Evolutionary conservation across 345 rosid genomes (phyloP), one percentile per base, ranked within the genome.

Genomic region (Trapa incisa): DNA sequence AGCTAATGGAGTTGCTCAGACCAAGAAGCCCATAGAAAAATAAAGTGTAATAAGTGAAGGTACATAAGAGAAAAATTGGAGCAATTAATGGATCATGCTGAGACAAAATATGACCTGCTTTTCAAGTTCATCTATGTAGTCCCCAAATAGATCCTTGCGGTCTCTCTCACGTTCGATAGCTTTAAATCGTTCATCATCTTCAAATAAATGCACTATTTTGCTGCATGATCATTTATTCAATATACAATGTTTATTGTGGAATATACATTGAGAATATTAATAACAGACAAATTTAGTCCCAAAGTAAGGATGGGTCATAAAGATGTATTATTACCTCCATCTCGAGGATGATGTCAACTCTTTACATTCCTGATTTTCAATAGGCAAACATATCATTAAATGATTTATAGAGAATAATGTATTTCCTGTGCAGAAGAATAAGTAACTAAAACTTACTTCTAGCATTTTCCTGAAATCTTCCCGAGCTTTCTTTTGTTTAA

Each of bases 151-250:
- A 72, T 89, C 92, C 82, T 75, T 89, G 66, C 99, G 92, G 38
- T 94, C 99, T 75, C 84, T 87, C 73, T 91, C 99, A 70, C 96
- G 80, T 62, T 91, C 97, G 71, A 94, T 74, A 68, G 86, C 95
- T 85, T 87, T 85, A 67, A 86, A 94, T 61, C 95, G 89, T 53
- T 89, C 93, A 71, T 91, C 95, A 69, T 86, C 81, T 79, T 91
- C 95, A 78, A 94, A 83, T 71, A 91, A 74, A 36, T 81, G 52
- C 69, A 74, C 76, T 48, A 80, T 88, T 87, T 91, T 94, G 83
- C 99, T 94, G 95, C 76, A 82, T 65, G 43, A 70, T 64, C 57
- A 54, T 68, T 70, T 53, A 56, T 67, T 57, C 63, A 78, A 38
- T 13, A 33, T 53, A 41, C 43, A 41, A 41, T 41, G 43, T 41